Evolutionary conservation across 2,329 filamentous ascomycete genomes (phyloP), one percentile per base, ranked within the genome.

Genomic region (Penicillium sp.): DNA sequence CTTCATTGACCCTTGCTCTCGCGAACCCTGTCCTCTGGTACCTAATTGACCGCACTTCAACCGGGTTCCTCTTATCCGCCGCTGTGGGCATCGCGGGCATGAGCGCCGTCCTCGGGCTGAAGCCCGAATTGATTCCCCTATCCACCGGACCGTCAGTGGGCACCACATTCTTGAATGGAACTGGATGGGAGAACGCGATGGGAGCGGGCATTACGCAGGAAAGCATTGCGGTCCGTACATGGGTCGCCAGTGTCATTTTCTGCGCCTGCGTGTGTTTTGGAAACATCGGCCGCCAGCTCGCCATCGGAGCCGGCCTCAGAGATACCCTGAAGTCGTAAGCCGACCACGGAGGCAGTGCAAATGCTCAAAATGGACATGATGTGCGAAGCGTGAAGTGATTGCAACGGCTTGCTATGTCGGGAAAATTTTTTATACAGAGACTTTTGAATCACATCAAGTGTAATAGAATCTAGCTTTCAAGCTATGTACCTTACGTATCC

Each of bases 1-100:
- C 95, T 18, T 95, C 91, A 1, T 72, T 95, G 24, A 93, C 91
- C 1, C 83, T 98, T 42, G 88, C 90, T 20, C 82, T 97, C 52
- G 89, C 87, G 18, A 97, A 97, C 66, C 92, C 93, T 1, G 87
- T 93, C 8, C 76, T 98, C 15, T 98, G 93, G 93, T 98, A 95
- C 72, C 78, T 97, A 23, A 87, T 98, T 64, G 93, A 98, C 72
- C 88, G 92, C 44, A 93, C 89, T 41, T 84, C 83, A 58, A 81
- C 90, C 0, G 93, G 93, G 4, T 87, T 97, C 59, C 74, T 93
- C 29, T 80, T 96, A 47, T 90, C 89, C 0, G 78, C 84, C 12
- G 74, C 81, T 1, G 84, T 95, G 9, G 87, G 89, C 1, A 66
- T 92, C 24, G 73, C 80, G 1, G 89, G 92, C 6, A 91, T 91